These are phyloP conservation scores for Galerina sulciceps DNA, from an alignment of 768 basidiomycete species.

Conservation along the genomic window DNA sequence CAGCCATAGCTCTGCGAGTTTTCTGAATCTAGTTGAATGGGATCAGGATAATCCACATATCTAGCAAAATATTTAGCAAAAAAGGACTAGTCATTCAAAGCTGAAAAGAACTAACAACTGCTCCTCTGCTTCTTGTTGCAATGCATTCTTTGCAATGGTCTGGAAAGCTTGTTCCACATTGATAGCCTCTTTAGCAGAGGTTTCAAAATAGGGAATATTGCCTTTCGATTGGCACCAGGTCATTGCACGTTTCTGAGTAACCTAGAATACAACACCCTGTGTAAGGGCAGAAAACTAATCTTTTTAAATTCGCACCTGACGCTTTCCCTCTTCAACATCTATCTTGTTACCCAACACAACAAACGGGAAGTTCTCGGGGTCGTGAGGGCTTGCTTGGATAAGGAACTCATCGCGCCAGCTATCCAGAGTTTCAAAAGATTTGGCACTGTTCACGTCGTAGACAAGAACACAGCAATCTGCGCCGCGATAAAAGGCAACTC, in stretches of 20 bases:
- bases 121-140: slow-evolving; percentile 96
- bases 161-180: slow-evolving; percentile 99
- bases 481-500: slow-evolving; percentile 98
- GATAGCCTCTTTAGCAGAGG: slow-evolving; percentile 99
- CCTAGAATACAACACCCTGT: slow-evolving; percentile 47
- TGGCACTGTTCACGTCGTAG: slow-evolving; percentile 98
- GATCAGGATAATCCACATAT: slow-evolving; percentile 98
- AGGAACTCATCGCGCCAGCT: slow-evolving; percentile 99
- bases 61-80: slow-evolving; percentile 44
- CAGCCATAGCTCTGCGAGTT: slow-evolving; percentile 90
- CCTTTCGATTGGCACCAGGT: slow-evolving; percentile 99
- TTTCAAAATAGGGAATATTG: slow-evolving; percentile 99
- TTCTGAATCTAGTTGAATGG: slow-evolving; percentile 95
- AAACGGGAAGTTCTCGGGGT: slow-evolving; percentile 99
- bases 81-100: background rate
- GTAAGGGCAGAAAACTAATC: background rate
- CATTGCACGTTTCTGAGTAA: slow-evolving; percentile 99
- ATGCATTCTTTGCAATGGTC: slow-evolving; percentile 98
- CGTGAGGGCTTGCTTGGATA: slow-evolving; percentile 97
- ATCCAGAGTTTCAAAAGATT: slow-evolving; percentile 98
- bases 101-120: slow-evolving; percentile 64
- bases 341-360: slow-evolving; percentile 99
- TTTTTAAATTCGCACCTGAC: slow-evolving; percentile 68
- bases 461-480: slow-evolving; percentile 99
- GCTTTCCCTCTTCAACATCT: slow-evolving; percentile 98